Percentiles rank a stretch among this genome's conserved stretches.
phyloP scores from a whole-genome alignment of 768 basidiomycete genomes.

The Pleurotus sapidus region DNA sequence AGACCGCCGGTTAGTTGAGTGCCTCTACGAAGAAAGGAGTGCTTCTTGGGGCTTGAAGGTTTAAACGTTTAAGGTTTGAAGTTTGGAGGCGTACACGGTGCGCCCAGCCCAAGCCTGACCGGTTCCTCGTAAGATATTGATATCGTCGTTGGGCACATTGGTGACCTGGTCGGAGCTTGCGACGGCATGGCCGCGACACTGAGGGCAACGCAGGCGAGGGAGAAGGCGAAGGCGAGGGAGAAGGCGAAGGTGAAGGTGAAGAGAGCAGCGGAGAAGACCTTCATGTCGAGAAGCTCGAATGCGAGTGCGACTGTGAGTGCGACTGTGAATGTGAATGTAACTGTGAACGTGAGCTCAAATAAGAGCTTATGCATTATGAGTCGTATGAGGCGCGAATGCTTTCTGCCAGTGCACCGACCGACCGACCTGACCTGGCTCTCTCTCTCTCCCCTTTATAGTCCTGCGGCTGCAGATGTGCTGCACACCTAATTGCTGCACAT shows the following conservation, averaged over 20 bases:
- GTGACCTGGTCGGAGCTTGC: background rate
- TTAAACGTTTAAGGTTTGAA: too few species aligned
- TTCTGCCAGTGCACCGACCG: too few species aligned
- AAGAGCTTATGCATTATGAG: background rate
- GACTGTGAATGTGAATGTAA: too few species aligned
- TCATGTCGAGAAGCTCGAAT: background rate
- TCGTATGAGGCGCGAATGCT: background rate
- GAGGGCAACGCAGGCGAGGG: too few species aligned
- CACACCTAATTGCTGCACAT: too few species aligned
- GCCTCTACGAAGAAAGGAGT: background rate
- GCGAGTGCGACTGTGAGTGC: background rate
- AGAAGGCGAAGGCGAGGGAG: too few species aligned
- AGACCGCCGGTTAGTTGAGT: too few species aligned
- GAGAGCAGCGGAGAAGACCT: background rate
- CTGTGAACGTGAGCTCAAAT: background rate
- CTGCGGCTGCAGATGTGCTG: too few species aligned
- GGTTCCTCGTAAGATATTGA: conserved; percentile 5
- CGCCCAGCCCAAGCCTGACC: background rate
- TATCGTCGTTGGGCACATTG: too few species aligned
- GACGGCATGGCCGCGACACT: background rate
- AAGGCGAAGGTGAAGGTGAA: background rate
- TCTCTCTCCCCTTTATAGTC: background rate
- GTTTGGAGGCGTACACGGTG: too few species aligned
- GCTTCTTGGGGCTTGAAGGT: too few species aligned
- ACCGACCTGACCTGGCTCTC: background rate